Conservation (phyloP, 768 basidiomycete genomes). For the Neoboletus magnificus region DNA sequence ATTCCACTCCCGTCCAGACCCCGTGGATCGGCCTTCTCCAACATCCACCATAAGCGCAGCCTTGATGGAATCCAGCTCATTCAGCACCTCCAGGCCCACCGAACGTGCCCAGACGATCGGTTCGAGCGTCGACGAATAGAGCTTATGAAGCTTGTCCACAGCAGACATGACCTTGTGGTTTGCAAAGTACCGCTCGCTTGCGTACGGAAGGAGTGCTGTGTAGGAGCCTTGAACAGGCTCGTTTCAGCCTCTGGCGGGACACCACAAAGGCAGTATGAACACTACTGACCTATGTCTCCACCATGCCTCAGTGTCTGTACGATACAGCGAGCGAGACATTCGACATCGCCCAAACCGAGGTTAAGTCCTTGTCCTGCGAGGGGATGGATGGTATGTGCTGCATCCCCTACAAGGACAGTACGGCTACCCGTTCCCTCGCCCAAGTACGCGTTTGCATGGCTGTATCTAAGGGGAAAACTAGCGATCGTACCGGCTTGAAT, state of each 20-base stretch:
- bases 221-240: conserved; percentile 52
- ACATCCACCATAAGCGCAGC: conserved; percentile 79
- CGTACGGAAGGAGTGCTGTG: conserved; percentile 73
- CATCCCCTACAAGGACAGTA: conserved; percentile 91
- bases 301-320: conserved; percentile 55
- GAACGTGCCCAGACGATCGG: conserved; percentile 86
- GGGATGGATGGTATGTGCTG: conserved; percentile 93
- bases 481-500: conserved; percentile 75
- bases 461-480: conserved; percentile 86
- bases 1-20: conserved; percentile 33
- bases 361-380: conserved; percentile 96
- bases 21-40: conserved; percentile 41
- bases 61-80: conserved; percentile 84
- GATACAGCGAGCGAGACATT: conserved; percentile 66
- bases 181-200: conserved; percentile 74
- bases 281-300: conserved; percentile 72
- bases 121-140: conserved; percentile 66
- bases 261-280: background rate
- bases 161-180: conserved; percentile 86
- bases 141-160: conserved; percentile 85
- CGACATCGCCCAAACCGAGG: conserved; percentile 85
- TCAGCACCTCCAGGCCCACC: conserved; percentile 84
- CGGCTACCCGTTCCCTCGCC: conserved; percentile 65
- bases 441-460: conserved; percentile 83
- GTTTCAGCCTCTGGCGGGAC: background rate